phyloP scores from a whole-genome alignment of 2,329 filamentous ascomycete species.

The Chaetomiaceae sp. region DNA sequence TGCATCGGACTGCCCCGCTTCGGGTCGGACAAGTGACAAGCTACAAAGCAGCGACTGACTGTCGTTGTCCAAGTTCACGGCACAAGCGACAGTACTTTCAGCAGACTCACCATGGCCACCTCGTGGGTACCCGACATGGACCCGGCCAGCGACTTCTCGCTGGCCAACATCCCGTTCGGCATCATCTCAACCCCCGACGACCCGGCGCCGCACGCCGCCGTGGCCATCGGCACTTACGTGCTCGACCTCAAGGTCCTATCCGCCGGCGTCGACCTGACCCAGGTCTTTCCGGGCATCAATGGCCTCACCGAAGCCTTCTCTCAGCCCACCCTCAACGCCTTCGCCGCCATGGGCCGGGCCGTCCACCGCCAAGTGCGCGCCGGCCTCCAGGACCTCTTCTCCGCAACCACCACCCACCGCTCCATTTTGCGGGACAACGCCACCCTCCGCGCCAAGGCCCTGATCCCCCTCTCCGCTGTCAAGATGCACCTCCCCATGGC shows the following conservation, averaged over 20 bases:
- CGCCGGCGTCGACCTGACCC: conserved; percentile 52
- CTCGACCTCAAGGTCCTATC: conserved; percentile 63
- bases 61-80: neutral
- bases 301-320: conserved; percentile 24
- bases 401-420: conserved; percentile 53
- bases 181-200: conserved; percentile 56
- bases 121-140: conserved; percentile 32
- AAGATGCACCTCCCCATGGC: conserved; percentile 68
- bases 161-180: conserved; percentile 73
- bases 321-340: conserved; percentile 44
- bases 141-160: conserved; percentile 60
- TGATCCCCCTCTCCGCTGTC: conserved; percentile 57
- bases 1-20: neutral
- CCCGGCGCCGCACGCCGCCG: conserved; percentile 48
- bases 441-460: conserved; percentile 49
- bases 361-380: conserved; percentile 65
- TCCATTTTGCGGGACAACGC: conserved; percentile 60
- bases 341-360: conserved; percentile 66
- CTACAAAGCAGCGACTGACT: neutral
- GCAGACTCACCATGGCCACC: conserved; percentile 6
- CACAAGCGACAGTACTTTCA: too few species aligned
- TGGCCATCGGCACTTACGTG: conserved; percentile 65
- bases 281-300: conserved; percentile 22
- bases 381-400: conserved; percentile 64
- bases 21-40: neutral